Evolutionary conservation across 306 rosid genomes (phyloP).

Genomic region (Alnus rubra): DNA sequence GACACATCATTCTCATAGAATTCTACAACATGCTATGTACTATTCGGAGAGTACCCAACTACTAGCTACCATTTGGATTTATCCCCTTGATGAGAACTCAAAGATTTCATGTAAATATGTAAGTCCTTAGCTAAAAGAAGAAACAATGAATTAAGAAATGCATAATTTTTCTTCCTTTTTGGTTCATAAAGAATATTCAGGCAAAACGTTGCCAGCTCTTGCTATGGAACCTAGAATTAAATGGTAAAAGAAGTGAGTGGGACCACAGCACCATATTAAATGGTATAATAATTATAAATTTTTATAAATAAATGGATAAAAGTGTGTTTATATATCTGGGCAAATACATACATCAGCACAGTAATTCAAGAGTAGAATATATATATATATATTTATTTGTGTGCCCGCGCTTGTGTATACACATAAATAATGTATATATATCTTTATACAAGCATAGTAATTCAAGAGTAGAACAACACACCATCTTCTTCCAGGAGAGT

Average conservation of each 20-base stretch:
- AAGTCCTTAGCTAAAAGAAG: not conserved
- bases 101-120: not conserved
- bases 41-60: not conserved
- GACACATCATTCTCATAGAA: not conserved
- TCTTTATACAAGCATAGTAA: not conserved
- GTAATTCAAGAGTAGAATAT: not conserved
- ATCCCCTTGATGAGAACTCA: not conserved
- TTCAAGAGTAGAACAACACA: slow-evolving; percentile 7
- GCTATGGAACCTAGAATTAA: not conserved
- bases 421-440: not conserved
- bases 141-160: not conserved
- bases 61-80: not conserved
- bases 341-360: not conserved
- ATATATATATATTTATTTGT: too few relatives aligned
- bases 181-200: slow-evolving; percentile 2
- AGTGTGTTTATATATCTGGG: not conserved
- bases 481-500: not conserved
- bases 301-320: not conserved
- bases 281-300: not conserved
- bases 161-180: not conserved
- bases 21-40: not conserved
- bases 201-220: slow-evolving; percentile 9
- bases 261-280: slow-evolving; percentile 2
- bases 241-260: not conserved
- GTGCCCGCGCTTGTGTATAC: too few relatives aligned